Percentiles rank a stretch among this genome's conserved stretches.
These are phyloP conservation scores for Ambrosia hybrid DNA, from an alignment of 140 eudicot genomes.

Conservation along the genomic window DNA sequence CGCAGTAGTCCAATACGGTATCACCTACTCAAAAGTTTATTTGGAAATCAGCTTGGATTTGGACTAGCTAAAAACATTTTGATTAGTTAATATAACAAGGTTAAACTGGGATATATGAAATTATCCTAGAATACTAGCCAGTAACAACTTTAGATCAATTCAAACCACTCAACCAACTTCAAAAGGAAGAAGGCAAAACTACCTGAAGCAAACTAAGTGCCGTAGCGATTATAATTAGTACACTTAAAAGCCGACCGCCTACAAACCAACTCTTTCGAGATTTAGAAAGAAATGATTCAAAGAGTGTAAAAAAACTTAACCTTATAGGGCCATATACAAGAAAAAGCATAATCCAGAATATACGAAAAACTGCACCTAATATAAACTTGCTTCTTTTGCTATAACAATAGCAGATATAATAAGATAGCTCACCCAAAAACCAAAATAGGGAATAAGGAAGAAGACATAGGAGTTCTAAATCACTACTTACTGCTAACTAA, in stretches of 20 bases:
- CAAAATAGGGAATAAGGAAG: neutral
- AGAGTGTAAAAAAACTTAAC: neutral
- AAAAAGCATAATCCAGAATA: slow-evolving; percentile 28
- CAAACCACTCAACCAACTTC: neutral
- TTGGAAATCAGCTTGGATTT: too few species aligned
- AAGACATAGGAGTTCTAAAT: slow-evolving; percentile 27
- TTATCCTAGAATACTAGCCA: neutral
- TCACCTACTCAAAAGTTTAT: too few species aligned
- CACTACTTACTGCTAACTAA: slow-evolving; percentile 33
- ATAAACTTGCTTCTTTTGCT: slow-evolving; percentile 40
- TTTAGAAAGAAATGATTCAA: neutral
- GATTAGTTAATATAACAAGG: too few species aligned
- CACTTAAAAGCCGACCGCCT: neutral
- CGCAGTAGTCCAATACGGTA: too few species aligned
- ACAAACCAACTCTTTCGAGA: neutral
- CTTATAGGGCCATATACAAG: slow-evolving; percentile 19
- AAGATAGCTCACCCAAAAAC: slow-evolving; percentile 27
- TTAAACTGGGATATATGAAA: neutral
- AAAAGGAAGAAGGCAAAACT: too few species aligned
- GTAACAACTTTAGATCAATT: neutral
- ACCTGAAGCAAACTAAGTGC: too few species aligned
- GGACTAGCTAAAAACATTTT: too few species aligned
- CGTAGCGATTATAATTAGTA: too few species aligned
- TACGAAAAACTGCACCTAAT: slow-evolving; percentile 27
- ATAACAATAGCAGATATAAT: slow-evolving; percentile 25